A percentile compares a stretch with the other conserved stretches of the same genome.
Conservation (phyloP, 2,329 filamentous ascomycete genomes). For the Claviceps spartinae region DNA sequence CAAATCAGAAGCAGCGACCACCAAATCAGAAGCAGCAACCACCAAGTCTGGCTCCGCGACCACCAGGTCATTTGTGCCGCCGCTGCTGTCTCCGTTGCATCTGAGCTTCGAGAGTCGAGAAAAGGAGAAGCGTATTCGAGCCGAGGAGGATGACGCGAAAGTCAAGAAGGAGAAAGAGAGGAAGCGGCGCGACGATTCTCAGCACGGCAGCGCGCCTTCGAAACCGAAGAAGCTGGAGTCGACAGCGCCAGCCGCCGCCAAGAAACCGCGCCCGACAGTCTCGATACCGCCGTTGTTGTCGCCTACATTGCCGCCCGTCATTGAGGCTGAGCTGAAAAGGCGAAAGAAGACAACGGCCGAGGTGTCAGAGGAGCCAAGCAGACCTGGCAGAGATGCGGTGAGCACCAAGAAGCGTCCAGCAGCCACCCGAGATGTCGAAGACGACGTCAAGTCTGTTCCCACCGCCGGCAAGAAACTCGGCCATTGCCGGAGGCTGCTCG, state of each 20-base stretch:
- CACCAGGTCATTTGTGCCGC: conserved; percentile 31
- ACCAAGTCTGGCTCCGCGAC: conserved; percentile 23
- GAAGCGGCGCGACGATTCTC: conserved; percentile 17
- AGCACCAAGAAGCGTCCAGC: conserved; percentile 15
- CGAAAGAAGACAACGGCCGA: conserved; percentile 18
- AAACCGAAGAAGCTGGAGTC: conserved; percentile 18
- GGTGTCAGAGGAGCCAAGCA: conserved; percentile 9
- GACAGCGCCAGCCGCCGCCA: conserved; percentile 14
- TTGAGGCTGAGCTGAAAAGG: conserved; percentile 28
- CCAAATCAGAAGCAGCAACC: conserved; percentile 6
- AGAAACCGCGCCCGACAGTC: conserved; percentile 24
- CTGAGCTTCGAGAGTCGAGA: conserved; percentile 27
- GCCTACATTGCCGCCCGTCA: conserved; percentile 38
- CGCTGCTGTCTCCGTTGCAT: conserved; percentile 38
- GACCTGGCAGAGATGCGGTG: conserved; percentile 11
- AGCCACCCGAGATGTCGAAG: conserved; percentile 20
- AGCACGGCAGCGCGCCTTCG: conserved; percentile 15
- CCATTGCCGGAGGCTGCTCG: conserved; percentile 22
- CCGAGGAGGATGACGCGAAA: conserved; percentile 13
- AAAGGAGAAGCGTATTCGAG: conserved; percentile 17
- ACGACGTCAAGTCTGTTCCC: conserved; percentile 5
- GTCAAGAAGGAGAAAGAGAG: conserved; percentile 18
- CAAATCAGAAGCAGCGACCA: too few species aligned
- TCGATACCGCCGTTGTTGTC: conserved; percentile 39
- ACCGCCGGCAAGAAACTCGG: conserved; percentile 6